Base-by-base conservation (phyloP, 331 rosid species). In the Rhamnella rubrinervis region DNA sequence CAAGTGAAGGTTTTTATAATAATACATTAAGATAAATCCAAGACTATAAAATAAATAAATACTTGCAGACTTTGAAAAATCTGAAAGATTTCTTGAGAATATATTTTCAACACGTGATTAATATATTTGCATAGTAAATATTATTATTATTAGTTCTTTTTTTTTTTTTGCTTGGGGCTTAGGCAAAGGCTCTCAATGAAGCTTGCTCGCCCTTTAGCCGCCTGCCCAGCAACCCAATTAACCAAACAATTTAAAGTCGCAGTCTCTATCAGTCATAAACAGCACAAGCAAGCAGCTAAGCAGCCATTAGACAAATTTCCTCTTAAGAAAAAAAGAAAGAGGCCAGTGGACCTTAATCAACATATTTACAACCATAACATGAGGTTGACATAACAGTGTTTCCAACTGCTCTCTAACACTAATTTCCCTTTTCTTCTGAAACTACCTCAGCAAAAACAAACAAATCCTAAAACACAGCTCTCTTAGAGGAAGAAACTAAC, bases 351-450 rank as follows among this genome's bases (percentile, higher is more conserved):
- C 14, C 66, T 50, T 25, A 55, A 19, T 55, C 65, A 31, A 75
- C 52, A 79, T 75, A 65, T 79, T 70, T 79, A 75, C 84, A 80
- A 25, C 70, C 66, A 46, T 55, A 65, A n/a, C 55, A 13, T 52
- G 40, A 50, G 61, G 68, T 61, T 18, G 35, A 71, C 57, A 51
- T 28, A 41, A 46, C 38, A 66, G 13, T 61, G 21, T 25, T 25
- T 57, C n/a, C 58, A 68, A 78, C 69, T 62, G 25, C 53, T 38
- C 60, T 14, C 55, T 17, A 53, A 35, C 28, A 20, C 44, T 66
- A 53, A 37, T 31, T 59, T 20, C 38, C 50, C 19, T 47, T 49
- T 3, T 63, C 65, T 21, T 56, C 58, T 67, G 69, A 18, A 52
- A 59, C 64, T 50, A 67, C 39, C 60, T 17, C 72, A 60, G 4